These are phyloP conservation scores for Neurospora terricola DNA, from an alignment of 495 filamentous ascomycete genomes.

Conservation along the genomic window DNA sequence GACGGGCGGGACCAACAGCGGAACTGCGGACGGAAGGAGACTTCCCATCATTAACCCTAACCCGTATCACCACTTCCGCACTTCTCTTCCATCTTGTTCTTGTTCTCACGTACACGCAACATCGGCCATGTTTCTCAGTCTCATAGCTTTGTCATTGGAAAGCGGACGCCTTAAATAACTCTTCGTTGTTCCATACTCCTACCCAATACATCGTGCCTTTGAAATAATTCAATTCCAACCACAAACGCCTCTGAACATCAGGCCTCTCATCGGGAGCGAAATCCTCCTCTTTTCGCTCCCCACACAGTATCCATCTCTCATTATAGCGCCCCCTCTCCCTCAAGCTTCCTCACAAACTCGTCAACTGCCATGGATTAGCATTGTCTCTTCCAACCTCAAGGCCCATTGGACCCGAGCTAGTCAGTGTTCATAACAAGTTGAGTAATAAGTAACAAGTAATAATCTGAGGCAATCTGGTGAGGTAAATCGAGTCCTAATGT, in stretches of 20 bases:
- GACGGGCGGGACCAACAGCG: too few relatives aligned
- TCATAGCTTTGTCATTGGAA: too few relatives aligned
- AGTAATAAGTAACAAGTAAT: too few relatives aligned
- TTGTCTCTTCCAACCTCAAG: background rate
- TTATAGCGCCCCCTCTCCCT: background rate
- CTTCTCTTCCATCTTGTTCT: background rate
- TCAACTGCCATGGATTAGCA: background rate
- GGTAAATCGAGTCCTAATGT: too few relatives aligned
- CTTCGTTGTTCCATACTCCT: too few relatives aligned
- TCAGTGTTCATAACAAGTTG: too few relatives aligned
- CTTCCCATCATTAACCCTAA: background rate
- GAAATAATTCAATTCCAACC: too few relatives aligned
- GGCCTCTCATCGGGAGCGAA: background rate
- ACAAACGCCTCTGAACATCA: too few relatives aligned
- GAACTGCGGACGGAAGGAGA: background rate
- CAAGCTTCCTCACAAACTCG: constrained; percentile 5
- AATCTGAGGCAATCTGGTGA: too few relatives aligned
- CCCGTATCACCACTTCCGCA: background rate
- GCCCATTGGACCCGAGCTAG: background rate
- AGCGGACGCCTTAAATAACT: too few relatives aligned
- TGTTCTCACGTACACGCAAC: background rate
- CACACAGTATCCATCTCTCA: background rate
- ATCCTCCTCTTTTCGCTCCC: background rate
- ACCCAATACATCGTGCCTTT: too few relatives aligned
- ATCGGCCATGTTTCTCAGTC: background rate